Evolutionary conservation across 208 protist genomes (phyloP).

Genomic region (Crithidia mellificae): DNA sequence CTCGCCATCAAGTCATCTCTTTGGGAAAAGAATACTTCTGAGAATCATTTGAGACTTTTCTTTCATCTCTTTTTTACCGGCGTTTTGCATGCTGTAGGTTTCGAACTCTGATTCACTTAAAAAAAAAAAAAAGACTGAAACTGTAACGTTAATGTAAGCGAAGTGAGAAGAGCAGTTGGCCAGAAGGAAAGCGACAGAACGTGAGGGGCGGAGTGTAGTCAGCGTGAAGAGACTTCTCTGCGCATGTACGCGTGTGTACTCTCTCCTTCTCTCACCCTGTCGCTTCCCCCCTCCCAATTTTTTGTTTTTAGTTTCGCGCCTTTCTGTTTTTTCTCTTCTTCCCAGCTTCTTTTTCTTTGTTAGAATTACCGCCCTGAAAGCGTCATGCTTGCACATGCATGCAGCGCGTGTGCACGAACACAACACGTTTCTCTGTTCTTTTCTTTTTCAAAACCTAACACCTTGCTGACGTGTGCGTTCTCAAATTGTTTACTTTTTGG

Average conservation of each 20-base stretch:
- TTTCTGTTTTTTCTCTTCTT: too few relatives aligned
- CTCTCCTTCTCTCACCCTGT: slow-evolving; percentile 9
- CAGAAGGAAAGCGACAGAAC: background rate
- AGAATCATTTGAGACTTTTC: background rate
- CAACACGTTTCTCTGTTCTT: background rate
- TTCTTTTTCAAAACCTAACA: background rate
- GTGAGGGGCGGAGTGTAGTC: background rate
- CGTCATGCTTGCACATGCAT: background rate
- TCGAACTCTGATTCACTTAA: background rate
- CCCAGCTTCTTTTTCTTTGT: background rate
- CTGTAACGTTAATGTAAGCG: background rate
- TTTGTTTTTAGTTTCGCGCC: too few relatives aligned
- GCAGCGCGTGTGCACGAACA: background rate
- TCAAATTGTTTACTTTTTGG: too few relatives aligned
- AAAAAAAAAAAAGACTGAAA: background rate
- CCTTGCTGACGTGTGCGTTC: slow-evolving; percentile 1
- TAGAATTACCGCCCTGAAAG: slow-evolving; percentile 5
- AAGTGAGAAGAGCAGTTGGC: background rate
- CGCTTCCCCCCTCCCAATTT: background rate
- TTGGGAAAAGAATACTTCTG: too few relatives aligned
- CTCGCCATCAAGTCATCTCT: too few relatives aligned
- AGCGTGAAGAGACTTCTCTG: background rate
- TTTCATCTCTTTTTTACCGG: background rate
- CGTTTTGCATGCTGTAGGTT: background rate
- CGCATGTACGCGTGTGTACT: background rate